Evolutionary conservation across 495 filamentous ascomycete species (phyloP), one percentile per base, ranked within the genome.

Genomic region (Aspergillus nidulans): DNA sequence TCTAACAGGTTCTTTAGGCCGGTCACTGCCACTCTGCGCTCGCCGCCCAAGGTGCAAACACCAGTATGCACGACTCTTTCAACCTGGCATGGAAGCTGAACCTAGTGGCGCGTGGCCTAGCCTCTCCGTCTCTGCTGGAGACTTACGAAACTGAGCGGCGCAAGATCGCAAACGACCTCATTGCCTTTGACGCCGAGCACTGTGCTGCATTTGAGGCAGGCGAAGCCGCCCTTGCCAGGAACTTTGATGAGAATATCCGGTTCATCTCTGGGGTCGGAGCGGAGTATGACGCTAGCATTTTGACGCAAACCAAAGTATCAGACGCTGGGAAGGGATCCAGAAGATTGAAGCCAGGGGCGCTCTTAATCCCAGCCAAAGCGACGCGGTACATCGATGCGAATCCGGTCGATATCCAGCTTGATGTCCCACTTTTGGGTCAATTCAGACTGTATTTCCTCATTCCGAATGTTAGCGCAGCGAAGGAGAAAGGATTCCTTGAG

Each of bases 41-140:
- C 63, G 88, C 88, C n/a, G 90, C 87, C 3, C 89, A 92, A 74
- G 90, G 90, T 32, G 89, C 91, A 80, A 95, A 95, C 63, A 86
- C 88, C 10, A 86, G 86, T 16, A 90, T 95, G 77, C 81, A 91
- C 41, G 90, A 95, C 59, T 82, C 82, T 25, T 82, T 84, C 61
- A 92, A 94, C 63, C 76, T 95, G 0, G 88, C 84, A 8, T 95
- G 90, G 90, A 94, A 92, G 69, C 77, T 95, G 42, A 86, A 87
- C 50, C 77, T 83, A 12, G 85, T 89, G 5, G 74, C 85, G 39
- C 75, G 77, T 13, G 85, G 86, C 7, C 76, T 85, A 9, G 80
- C 82, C 0, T 63, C 76, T 13, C 75, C 77, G 16, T 68, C 65
- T 3, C 62, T 92, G 1, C 76, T 94, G 9, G 72, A 78, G n/a